Conservation (phyloP, 805 yeast species). For the Saccharomycopsis capsularis region DNA sequence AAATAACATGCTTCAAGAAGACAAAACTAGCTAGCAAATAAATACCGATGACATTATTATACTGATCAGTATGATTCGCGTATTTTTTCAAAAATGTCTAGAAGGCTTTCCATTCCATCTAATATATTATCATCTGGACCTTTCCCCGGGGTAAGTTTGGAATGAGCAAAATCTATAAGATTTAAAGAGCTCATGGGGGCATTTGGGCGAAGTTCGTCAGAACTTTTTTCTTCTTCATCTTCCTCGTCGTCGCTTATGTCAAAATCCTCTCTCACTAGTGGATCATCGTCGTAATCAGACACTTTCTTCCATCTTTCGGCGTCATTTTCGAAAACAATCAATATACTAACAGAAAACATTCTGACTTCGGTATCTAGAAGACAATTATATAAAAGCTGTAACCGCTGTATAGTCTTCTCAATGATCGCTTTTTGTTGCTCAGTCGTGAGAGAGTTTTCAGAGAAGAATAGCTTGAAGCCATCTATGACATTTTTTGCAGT, state of each 20-base stretch:
- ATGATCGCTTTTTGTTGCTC: slow-evolving; percentile 35
- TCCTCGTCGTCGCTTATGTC: slow-evolving; percentile 31
- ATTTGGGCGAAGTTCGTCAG: neutral
- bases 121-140: slow-evolving; percentile 70
- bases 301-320: slow-evolving; percentile 37
- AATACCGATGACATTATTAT: too few relatives aligned
- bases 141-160: slow-evolving; percentile 51
- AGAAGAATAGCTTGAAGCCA: slow-evolving; percentile 44
- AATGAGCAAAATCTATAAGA: slow-evolving; percentile 88
- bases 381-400: slow-evolving; percentile 61
- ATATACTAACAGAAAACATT: slow-evolving; percentile 63
- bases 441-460: slow-evolving; percentile 29
- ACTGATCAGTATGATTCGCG: too few relatives aligned
- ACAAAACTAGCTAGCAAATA: too few relatives aligned
- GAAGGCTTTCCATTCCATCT: slow-evolving; percentile 60
- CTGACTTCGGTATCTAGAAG: slow-evolving; percentile 56
- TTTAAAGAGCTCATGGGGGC: slow-evolving; percentile 47
- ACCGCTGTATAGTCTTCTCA: slow-evolving; percentile 44
- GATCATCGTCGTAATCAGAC: slow-evolving; percentile 36
- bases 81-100: slow-evolving; percentile 37
- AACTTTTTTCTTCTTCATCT: slow-evolving; percentile 27
- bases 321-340: slow-evolving; percentile 72
- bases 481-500: slow-evolving; percentile 35
- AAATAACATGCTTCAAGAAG: too few relatives aligned
- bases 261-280: slow-evolving; percentile 30